Evolutionary conservation across 1,139 yeast genomes (phyloP).

Genomic region (Sugiyamaella xylanicola): DNA sequence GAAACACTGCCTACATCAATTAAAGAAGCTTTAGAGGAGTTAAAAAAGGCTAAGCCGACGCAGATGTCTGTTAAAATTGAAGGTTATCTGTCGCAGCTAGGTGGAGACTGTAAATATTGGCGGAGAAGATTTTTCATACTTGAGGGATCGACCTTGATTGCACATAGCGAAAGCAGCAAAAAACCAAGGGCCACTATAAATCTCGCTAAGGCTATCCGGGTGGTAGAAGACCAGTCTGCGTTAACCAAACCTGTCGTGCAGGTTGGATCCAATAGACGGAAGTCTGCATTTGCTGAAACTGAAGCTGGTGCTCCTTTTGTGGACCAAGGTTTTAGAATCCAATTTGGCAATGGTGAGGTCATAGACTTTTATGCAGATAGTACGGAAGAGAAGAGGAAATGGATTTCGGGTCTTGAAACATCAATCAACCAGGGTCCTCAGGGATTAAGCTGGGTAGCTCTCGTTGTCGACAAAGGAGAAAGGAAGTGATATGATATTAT

Average conservation of each 20-base stretch:
- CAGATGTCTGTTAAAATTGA: slow-evolving; percentile 40
- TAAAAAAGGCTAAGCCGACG: slow-evolving; percentile 31
- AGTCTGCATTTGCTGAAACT: slow-evolving; percentile 38
- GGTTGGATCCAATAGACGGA: slow-evolving; percentile 35
- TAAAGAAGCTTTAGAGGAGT: slow-evolving; percentile 49
- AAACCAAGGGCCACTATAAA: slow-evolving; percentile 73
- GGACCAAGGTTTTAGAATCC: slow-evolving; percentile 52
- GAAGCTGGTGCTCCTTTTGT: slow-evolving; percentile 38
- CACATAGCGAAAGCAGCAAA: slow-evolving; percentile 62
- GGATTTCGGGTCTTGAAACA: slow-evolving; percentile 45
- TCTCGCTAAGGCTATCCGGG: slow-evolving; percentile 59
- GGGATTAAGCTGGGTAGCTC: slow-evolving; percentile 33
- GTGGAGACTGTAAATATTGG: slow-evolving; percentile 73
- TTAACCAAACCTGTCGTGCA: slow-evolving; percentile 34
- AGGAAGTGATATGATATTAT: background rate
- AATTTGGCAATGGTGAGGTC: slow-evolving; percentile 67
- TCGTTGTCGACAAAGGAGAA: slow-evolving; percentile 24
- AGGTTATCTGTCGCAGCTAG: slow-evolving; percentile 72
- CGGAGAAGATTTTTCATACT: slow-evolving; percentile 64
- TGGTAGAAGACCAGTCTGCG: slow-evolving; percentile 34
- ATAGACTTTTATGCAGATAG: slow-evolving; percentile 70
- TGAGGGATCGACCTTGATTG: slow-evolving; percentile 61
- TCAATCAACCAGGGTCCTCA: slow-evolving; percentile 30
- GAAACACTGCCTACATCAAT: slow-evolving; percentile 60
- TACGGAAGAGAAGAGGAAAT: slow-evolving; percentile 51